phyloP scores from a whole-genome alignment of 805 yeast species.

The Clavispora asparagi region DNA sequence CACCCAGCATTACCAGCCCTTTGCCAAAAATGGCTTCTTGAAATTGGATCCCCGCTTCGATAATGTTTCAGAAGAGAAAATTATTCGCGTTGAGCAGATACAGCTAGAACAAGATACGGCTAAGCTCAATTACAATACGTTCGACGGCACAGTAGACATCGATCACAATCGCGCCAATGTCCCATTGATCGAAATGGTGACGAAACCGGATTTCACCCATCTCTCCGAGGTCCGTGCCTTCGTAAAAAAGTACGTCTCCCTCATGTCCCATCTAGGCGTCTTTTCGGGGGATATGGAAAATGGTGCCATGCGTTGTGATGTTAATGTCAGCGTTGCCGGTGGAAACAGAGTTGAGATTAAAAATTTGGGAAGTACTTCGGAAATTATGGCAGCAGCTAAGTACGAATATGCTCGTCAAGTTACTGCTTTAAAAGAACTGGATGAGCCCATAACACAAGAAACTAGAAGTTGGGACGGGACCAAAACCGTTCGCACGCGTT shows the following conservation, averaged over 20 bases:
- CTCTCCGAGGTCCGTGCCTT: conserved; percentile 70
- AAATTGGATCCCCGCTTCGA: conserved; percentile 48
- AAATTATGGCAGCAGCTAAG: conserved; percentile 69
- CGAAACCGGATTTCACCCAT: conserved; percentile 75
- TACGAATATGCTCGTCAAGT: conserved; percentile 73
- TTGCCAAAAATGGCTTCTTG: conserved; percentile 64
- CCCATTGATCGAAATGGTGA: conserved; percentile 87
- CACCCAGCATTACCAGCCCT: conserved; percentile 81
- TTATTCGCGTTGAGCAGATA: conserved; percentile 66
- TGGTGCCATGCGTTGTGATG: conserved; percentile 95
- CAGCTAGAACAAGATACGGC: conserved; percentile 97
- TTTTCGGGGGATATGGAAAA: conserved; percentile 90
- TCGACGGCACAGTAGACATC: conserved; percentile 40
- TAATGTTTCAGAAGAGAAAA: conserved; percentile 36
- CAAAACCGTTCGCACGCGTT: conserved; percentile 60
- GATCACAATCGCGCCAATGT: conserved; percentile 83
- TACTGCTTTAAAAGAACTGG: conserved; percentile 33
- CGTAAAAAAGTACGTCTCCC: conserved; percentile 71
- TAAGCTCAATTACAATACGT: conserved; percentile 53
- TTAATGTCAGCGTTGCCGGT: conserved; percentile 74
- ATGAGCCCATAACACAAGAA: conserved; percentile 38
- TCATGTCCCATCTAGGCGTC: conserved; percentile 62
- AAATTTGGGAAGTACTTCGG: conserved; percentile 79
- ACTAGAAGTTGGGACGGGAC: conserved; percentile 93
- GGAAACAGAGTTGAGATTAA: conserved; percentile 82